phyloP scores from a whole-genome alignment of 2,329 filamentous ascomycete genomes.

The Stagonosporopsis rhizophila region DNA sequence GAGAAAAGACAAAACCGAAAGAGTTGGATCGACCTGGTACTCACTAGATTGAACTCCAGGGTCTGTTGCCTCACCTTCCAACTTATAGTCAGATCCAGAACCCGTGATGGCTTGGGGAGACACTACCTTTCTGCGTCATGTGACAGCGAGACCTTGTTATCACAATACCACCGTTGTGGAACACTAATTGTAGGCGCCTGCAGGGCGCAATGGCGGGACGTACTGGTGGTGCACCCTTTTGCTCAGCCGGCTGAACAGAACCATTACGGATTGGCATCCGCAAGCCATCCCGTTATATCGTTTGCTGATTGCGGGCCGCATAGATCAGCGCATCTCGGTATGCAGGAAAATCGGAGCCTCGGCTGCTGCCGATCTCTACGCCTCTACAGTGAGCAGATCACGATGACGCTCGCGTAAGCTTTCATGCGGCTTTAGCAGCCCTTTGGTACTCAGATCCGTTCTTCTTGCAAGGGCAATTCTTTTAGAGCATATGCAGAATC shows the following conservation, averaged over 20 bases:
- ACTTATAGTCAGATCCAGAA: slow-evolving; percentile 31
- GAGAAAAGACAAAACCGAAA: slow-evolving; percentile 25
- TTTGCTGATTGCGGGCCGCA: slow-evolving; percentile 27
- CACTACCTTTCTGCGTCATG: slow-evolving; percentile 27
- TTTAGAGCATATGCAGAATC: slow-evolving; percentile 25
- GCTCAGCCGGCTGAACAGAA: slow-evolving; percentile 21
- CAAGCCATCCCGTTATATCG: slow-evolving; percentile 30
- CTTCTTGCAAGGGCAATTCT: slow-evolving; percentile 28
- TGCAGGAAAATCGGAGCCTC: slow-evolving; percentile 17
- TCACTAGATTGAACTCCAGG: background rate
- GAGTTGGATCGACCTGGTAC: background rate
- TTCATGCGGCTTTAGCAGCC: slow-evolving; percentile 34
- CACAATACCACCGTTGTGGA: slow-evolving; percentile 24
- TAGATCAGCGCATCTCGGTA: slow-evolving; percentile 22
- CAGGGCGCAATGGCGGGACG: slow-evolving; percentile 26
- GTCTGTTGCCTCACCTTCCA: background rate
- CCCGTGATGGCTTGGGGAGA: slow-evolving; percentile 16
- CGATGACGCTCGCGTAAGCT: slow-evolving; percentile 33
- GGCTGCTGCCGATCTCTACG: slow-evolving; percentile 34
- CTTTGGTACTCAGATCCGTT: slow-evolving; percentile 27
- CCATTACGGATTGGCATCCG: slow-evolving; percentile 28
- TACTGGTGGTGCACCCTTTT: slow-evolving; percentile 23
- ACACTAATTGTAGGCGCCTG: slow-evolving; percentile 29
- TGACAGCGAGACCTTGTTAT: slow-evolving; percentile 32
- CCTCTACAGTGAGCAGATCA: slow-evolving; percentile 30